Evolutionary conservation across 257 asterid genomes (phyloP).

Genomic region (Gentiana straminea): DNA sequence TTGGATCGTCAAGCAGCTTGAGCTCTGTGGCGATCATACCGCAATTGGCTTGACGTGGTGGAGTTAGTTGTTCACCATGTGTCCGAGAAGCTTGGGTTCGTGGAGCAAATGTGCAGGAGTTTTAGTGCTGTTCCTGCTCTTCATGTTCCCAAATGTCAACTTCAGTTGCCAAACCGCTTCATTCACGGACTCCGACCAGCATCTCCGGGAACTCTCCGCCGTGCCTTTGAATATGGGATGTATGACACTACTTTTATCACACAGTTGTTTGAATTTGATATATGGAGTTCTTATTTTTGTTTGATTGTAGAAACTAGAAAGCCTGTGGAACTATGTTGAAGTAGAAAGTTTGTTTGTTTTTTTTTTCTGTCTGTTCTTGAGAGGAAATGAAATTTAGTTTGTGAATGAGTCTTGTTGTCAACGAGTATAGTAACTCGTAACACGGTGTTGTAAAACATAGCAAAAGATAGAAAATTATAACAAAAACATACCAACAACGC

Average conservation of each 20-base stretch:
- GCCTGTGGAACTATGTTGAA: not conserved
- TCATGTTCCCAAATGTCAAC: not conserved
- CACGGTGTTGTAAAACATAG: too few species aligned
- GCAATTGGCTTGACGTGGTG: conserved; percentile 3
- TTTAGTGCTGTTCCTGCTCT: not conserved
- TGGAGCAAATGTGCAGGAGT: not conserved
- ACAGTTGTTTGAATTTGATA: not conserved
- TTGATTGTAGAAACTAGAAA: not conserved
- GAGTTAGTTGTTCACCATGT: conserved; percentile 11
- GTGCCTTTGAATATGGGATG: conserved; percentile 8
- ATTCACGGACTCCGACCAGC: not conserved
- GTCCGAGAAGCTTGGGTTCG: conserved; percentile 6
- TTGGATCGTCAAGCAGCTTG: too few species aligned
- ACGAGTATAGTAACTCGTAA: too few species aligned
- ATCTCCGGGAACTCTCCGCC: conserved; percentile 3
- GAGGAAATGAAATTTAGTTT: too few species aligned
- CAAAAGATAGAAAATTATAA: too few species aligned
- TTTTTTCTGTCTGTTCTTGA: too few species aligned
- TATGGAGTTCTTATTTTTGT: not conserved
- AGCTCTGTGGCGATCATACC: too few species aligned
- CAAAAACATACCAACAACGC: too few species aligned
- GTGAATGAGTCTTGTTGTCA: too few species aligned
- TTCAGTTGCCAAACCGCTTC: not conserved
- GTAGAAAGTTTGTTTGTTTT: too few species aligned
- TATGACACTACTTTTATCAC: not conserved